A percentile compares a stretch with the other conserved stretches of the same genome.
Evolutionary conservation across 495 filamentous ascomycete species (phyloP).

Genomic region (Aspergillus ostianus): DNA sequence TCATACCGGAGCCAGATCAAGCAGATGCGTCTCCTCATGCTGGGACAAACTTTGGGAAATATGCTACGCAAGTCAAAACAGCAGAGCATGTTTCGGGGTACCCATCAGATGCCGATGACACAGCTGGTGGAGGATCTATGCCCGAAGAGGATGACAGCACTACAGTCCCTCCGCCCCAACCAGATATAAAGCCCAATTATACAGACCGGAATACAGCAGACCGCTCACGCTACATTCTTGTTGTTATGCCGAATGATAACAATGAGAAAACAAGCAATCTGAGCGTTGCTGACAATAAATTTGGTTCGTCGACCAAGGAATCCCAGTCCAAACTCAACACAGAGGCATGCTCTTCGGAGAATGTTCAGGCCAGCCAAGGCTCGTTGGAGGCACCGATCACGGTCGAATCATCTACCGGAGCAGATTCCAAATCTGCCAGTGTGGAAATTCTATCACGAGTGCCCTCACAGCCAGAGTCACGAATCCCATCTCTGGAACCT

Average conservation of each 20-base stretch:
- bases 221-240: conserved; percentile 29
- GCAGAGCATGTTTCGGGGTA: background rate
- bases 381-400: conserved; percentile 27
- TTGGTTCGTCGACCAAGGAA: background rate
- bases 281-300: background rate
- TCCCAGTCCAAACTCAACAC: background rate
- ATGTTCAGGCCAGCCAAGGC: conserved; percentile 4
- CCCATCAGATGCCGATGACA: conserved; percentile 2
- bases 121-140: conserved; percentile 29
- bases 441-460: conserved; percentile 24
- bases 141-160: conserved; percentile 15
- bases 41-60: background rate
- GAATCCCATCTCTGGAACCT: conserved; percentile 6
- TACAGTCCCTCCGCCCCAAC: background rate
- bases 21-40: conserved; percentile 12
- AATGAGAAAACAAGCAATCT: background rate
- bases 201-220: background rate
- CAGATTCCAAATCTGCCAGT: conserved; percentile 26
- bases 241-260: conserved; percentile 31
- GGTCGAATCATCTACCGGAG: conserved; percentile 26
- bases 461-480: conserved; percentile 19
- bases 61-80: background rate
- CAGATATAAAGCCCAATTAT: background rate
- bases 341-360: background rate
- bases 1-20: conserved; percentile 49